Evolutionary conservation across 1,284 basidiomycete species (phyloP), one percentile per base, ranked within the genome.

Genomic region (Cryptococcus floricola): DNA sequence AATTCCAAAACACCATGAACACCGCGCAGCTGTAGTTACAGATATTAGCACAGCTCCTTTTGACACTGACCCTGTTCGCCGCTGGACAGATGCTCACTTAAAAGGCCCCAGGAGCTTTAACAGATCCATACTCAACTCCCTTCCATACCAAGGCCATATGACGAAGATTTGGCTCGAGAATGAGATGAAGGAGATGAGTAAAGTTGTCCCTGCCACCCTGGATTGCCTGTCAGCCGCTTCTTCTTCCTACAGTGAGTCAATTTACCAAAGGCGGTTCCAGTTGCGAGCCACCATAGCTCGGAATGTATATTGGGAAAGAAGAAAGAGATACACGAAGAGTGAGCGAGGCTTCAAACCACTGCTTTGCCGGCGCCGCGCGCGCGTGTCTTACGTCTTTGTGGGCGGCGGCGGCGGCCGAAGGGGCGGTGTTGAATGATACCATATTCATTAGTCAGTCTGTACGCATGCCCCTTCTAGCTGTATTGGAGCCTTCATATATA

Each of bases 61-160:
- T 39, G 23, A 9, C 3, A 1, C 7, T 19, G 19, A 6, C 23
- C 0, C 1, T 14, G 10, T 16, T 38, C 27, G 34, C 12, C 48
- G 10, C 41, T 42, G 1, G 14, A 23, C 38, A 42, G 18, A 41
- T 25, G 39, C 88, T 68, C 71, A 91, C 89, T 97, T 95, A 86
- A 96, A 95, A 1, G 92, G 91, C 1, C 85, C 65, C 10, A 97
- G 82, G 6, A 94, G 80, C 37, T 77, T 78, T 39, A 91, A 65
- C 28, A 95, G 83, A 58, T 89, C 85, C 23, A 87, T 74, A 7
- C 88, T 87, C 58, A 88, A 63, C 49, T 75, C 85, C 38, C 81
- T 74, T 45, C 89, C 87, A 67, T 92, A 92, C 88, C 89, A 93
- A 41, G 91, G 91, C 87, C 89, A 90, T 74, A 94, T 85, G 62